Conservation (phyloP, 2,329 filamentous ascomycete genomes). For the Hypoxylon sp. region DNA sequence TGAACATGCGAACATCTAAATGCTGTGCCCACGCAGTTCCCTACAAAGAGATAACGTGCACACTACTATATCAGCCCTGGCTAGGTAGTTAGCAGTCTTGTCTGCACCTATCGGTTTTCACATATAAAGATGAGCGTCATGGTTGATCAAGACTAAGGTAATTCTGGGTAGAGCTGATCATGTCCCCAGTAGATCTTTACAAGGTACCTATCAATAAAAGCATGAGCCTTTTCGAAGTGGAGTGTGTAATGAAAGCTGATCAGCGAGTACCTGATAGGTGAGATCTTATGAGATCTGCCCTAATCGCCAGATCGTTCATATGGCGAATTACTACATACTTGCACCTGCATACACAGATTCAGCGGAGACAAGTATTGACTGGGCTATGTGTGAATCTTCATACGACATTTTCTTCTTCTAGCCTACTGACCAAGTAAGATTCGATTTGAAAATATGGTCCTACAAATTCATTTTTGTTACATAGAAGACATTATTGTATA, state of each 20-base stretch:
- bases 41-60: neutral
- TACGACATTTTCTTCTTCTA: neutral
- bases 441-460: neutral
- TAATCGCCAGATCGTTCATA: neutral
- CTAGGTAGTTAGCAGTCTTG: neutral
- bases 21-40: neutral
- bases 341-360: neutral
- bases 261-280: neutral
- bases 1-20: conserved; percentile 7
- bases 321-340: neutral
- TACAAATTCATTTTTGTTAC: neutral
- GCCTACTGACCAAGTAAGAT: neutral
- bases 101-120: neutral
- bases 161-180: neutral
- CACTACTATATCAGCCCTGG: neutral
- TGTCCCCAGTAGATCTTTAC: neutral
- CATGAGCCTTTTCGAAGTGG: neutral
- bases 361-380: neutral
- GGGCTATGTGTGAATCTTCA: neutral
- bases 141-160: neutral
- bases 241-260: neutral
- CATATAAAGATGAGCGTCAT: neutral
- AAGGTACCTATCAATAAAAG: neutral
- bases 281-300: neutral
- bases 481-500: neutral